Base-by-base conservation (phyloP, 345 rosid genomes). In the Aquilaria yunnanensis region DNA sequence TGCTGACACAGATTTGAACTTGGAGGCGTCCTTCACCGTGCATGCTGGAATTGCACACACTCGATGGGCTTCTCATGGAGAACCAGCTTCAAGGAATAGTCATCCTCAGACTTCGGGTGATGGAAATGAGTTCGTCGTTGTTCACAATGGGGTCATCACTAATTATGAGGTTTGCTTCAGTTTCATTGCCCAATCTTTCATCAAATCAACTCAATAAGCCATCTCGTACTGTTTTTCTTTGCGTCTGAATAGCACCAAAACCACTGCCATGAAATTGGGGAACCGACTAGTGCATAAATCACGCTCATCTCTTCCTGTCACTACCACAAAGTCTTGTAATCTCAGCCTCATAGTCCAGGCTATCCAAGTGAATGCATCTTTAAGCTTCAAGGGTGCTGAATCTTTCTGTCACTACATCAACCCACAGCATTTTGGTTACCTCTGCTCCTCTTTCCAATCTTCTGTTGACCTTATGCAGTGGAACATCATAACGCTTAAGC, bases 41-140 rank as follows among this genome's bases (percentile, higher is more conserved):
- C 92, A 86, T 72, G 93, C 85, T 51, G 87, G 92, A 51, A 82
- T 87, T 69, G 90, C 93, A 0, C 93, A 87, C 71, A 87, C 93
- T 0, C 77, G 93, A 8, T 87, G 90, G 90, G 93, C 90, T 10
- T 84, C 93, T 67, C 93, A 87, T 68, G 93, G 90, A 59, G 89
- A 84, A 70, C 93, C 90, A 32, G 75, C 90, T 65, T 74, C 86
- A 13, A 69, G 79, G 67, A 87, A 87, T 56, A 68, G 87, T 61
- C 93, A 87, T 72, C 93, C 93, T 32, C 87, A 84, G 74, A 30
- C 81, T 6, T 84, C 90, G 4, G 90, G 81, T 72, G 60, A 64
- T 55, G 84, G 72, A 54, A 77, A 87, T 63, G 93, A 87, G 7
- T 87, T 87, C 72, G 56, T 87, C 74, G 89, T 87, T 57, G 90